A percentile compares a stretch with the other conserved stretches of the same genome.
phyloP scores from a whole-genome alignment of 2,329 filamentous ascomycete species.

The Calycina herbarum region DNA sequence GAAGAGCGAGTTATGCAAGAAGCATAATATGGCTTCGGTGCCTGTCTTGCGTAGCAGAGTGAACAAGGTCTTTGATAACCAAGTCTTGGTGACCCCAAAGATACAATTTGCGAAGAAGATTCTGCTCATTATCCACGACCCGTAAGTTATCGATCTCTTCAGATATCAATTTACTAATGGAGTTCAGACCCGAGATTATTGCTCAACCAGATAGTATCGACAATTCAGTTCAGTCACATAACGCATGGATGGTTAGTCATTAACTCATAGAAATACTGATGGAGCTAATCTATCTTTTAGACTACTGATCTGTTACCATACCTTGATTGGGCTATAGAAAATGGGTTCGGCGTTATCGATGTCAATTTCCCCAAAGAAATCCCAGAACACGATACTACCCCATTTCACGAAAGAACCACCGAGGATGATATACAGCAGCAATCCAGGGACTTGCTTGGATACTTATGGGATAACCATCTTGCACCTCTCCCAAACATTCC shows the following conservation, averaged over 20 bases:
- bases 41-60: conserved; percentile 74
- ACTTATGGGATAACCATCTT: conserved; percentile 97
- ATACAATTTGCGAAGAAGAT: conserved; percentile 67
- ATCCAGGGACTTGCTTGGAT: conserved; percentile 74
- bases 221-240: conserved; percentile 75
- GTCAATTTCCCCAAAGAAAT: conserved; percentile 84
- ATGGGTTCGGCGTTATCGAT: conserved; percentile 83
- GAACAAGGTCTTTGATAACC: conserved; percentile 78
- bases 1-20: conserved; percentile 66
- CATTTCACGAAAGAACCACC: conserved; percentile 41
- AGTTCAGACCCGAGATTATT: conserved; percentile 64
- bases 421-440: conserved; percentile 50
- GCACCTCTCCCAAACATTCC: conserved; percentile 72
- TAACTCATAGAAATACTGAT: conserved; percentile 8
- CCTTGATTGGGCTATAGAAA: conserved; percentile 77
- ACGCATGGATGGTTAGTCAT: conserved; percentile 77
- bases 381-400: conserved; percentile 13
- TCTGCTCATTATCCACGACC: conserved; percentile 87
- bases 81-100: conserved; percentile 77
- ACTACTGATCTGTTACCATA: conserved; percentile 80
- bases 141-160: conserved; percentile 53
- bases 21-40: conserved; percentile 76
- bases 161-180: conserved; percentile 24
- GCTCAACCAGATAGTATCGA: conserved; percentile 69
- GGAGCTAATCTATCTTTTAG: conserved; percentile 49